Evolutionary conservation across 208 protist species (phyloP).

Genomic region (Leishmania tropica): DNA sequence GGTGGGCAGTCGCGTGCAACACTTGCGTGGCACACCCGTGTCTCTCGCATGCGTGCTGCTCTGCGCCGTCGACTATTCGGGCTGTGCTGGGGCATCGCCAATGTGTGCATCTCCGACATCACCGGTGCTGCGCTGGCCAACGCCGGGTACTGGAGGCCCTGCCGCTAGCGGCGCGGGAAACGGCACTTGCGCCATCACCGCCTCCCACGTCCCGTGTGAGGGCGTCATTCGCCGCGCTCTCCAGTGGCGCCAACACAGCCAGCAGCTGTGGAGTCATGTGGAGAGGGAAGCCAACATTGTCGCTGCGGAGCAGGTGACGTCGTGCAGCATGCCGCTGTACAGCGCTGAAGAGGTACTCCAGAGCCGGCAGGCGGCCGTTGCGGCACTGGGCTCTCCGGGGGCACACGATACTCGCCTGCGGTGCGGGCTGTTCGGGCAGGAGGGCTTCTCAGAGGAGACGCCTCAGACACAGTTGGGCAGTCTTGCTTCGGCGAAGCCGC

Average conservation of each 20-base stretch:
- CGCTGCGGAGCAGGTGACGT: slow-evolving; percentile 24
- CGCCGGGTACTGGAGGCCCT: neutral
- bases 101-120: neutral
- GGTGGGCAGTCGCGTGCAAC: neutral
- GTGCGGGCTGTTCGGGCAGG: no score
- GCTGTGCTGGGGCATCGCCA: neutral
- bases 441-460: neutral
- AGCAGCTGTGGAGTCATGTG: slow-evolving; percentile 11
- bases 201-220: no score
- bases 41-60: slow-evolving; percentile 7
- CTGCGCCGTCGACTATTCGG: neutral
- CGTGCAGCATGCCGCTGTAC: slow-evolving; percentile 22
- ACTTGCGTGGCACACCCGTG: neutral
- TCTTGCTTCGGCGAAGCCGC: neutral
- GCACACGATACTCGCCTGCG: neutral
- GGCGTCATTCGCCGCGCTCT: neutral
- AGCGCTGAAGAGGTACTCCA: slow-evolving; percentile 5
- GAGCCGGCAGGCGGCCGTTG: slow-evolving; percentile 13
- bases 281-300: slow-evolving; percentile 10
- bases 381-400: neutral
- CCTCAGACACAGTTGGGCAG: no score
- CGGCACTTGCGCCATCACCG: neutral
- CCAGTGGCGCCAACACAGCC: slow-evolving; percentile 5
- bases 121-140: neutral
- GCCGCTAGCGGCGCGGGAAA: neutral